Percentiles rank a stretch among this genome's conserved stretches.
phyloP scores from a whole-genome alignment of 2,329 filamentous ascomycete genomes.

The Xylaria sp. region DNA sequence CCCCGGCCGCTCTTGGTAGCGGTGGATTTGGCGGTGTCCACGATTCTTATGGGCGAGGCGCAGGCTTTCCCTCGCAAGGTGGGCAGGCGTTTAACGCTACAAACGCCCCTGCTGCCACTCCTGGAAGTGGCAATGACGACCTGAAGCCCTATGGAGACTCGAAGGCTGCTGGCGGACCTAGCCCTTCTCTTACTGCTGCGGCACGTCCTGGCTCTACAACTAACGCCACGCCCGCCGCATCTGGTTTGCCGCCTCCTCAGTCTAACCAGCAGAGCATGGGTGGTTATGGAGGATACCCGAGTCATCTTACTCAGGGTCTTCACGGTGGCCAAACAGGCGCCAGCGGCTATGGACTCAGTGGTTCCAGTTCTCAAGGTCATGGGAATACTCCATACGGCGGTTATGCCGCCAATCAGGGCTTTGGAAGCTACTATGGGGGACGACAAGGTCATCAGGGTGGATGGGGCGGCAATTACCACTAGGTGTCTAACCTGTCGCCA shows the following conservation, averaged over 20 bases:
- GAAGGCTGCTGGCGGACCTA: conserved; percentile 65
- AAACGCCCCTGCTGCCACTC: conserved; percentile 56
- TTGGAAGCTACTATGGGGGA: conserved; percentile 59
- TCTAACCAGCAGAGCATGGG: conserved; percentile 64
- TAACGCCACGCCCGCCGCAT: conserved; percentile 62
- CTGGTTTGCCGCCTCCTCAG: conserved; percentile 65
- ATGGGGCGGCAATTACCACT: conserved; percentile 70
- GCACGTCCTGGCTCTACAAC: conserved; percentile 68
- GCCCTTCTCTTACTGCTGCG: conserved; percentile 64
- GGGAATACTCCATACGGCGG: conserved; percentile 65
- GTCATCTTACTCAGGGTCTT: conserved; percentile 62
- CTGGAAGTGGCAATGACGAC: conserved; percentile 60
- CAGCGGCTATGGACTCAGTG: conserved; percentile 64
- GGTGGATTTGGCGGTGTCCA: conserved; percentile 64
- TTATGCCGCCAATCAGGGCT: conserved; percentile 60
- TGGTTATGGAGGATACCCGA: conserved; percentile 65
- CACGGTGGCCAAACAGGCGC: conserved; percentile 60
- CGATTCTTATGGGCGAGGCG: conserved; percentile 64
- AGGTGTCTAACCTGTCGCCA: conserved; percentile 39
- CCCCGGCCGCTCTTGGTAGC: conserved; percentile 61
- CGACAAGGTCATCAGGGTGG: conserved; percentile 62
- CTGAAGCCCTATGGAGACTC: conserved; percentile 68
- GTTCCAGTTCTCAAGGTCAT: conserved; percentile 61
- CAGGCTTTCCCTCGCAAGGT: conserved; percentile 65
- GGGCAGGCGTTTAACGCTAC: conserved; percentile 64